Percentiles rank a stretch among this genome's conserved stretches.
phyloP scores from a whole-genome alignment of 345 rosid species.

The Nasturtium officinale region DNA sequence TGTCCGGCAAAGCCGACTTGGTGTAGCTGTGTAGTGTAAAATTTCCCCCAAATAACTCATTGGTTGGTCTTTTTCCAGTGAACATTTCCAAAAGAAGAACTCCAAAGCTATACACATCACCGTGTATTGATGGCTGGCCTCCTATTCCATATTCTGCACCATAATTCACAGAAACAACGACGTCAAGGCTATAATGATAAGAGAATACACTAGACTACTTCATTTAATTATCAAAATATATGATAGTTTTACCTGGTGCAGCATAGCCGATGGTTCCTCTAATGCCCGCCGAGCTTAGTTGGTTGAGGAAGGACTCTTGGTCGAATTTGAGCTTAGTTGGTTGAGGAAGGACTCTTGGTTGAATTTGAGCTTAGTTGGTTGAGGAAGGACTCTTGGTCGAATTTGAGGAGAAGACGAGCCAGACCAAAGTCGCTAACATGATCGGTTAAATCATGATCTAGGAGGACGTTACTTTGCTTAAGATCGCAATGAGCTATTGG shows the following conservation, averaged over 20 bases:
- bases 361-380: no score
- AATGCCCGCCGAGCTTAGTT: background rate
- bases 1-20: constrained; percentile 2
- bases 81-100: background rate
- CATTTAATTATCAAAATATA: no score
- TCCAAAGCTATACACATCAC: constrained; percentile 13
- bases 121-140: constrained; percentile 19
- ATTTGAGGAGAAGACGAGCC: constrained; percentile 24
- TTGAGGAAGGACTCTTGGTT: no score
- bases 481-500: constrained; percentile 36
- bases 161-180: background rate
- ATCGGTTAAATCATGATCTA: constrained; percentile 36
- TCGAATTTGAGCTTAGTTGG: no score
- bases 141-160: constrained; percentile 43
- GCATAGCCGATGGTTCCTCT: constrained; percentile 29
- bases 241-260: constrained; percentile 35
- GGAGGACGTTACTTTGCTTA: constrained; percentile 43
- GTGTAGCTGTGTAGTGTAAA: constrained; percentile 22
- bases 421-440: constrained; percentile 43
- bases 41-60: constrained; percentile 26
- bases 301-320: no score
- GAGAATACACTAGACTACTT: background rate
- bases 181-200: background rate
- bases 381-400: background rate
- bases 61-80: constrained; percentile 32